phyloP scores from a whole-genome alignment of 306 rosid genomes.

The Geum urbanum region DNA sequence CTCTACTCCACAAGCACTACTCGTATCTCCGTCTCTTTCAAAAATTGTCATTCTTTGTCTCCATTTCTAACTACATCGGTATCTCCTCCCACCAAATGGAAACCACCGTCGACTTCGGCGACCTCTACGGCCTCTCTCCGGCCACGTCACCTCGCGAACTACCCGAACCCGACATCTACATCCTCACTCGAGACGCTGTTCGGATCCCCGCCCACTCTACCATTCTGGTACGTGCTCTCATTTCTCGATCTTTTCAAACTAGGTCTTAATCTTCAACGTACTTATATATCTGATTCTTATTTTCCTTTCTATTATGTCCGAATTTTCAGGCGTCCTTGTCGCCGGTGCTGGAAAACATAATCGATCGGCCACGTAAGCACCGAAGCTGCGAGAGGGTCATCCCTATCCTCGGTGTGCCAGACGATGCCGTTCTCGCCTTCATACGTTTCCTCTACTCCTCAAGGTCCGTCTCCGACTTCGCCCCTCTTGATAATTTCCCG shows the following conservation, averaged over 20 bases:
- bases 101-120: conserved; percentile 10
- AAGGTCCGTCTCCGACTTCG: conserved; percentile 36
- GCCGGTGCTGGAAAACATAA: conserved; percentile 65
- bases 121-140: conserved; percentile 17
- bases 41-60: not conserved
- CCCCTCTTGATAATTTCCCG: not conserved
- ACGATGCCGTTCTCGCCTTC: conserved; percentile 64
- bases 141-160: conserved; percentile 17
- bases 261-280: not conserved
- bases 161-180: conserved; percentile 68
- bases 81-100: conserved; percentile 13
- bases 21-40: conserved; percentile 5
- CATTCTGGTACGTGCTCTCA: conserved; percentile 50
- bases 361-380: conserved; percentile 62
- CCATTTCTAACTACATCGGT: not conserved
- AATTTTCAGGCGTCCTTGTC: conserved; percentile 57
- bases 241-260: not conserved
- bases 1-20: no score
- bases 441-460: conserved; percentile 61
- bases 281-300: not conserved
- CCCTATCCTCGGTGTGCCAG: conserved; percentile 79
- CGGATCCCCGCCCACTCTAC: conserved; percentile 69
- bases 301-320: not conserved
- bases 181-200: conserved; percentile 59
- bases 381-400: conserved; percentile 55